A percentile compares a stretch with the other conserved stretches of the same genome.
These are phyloP conservation scores for Saccharomyces uvarum DNA, from an alignment of 1,139 yeast species.

Conservation along the genomic window DNA sequence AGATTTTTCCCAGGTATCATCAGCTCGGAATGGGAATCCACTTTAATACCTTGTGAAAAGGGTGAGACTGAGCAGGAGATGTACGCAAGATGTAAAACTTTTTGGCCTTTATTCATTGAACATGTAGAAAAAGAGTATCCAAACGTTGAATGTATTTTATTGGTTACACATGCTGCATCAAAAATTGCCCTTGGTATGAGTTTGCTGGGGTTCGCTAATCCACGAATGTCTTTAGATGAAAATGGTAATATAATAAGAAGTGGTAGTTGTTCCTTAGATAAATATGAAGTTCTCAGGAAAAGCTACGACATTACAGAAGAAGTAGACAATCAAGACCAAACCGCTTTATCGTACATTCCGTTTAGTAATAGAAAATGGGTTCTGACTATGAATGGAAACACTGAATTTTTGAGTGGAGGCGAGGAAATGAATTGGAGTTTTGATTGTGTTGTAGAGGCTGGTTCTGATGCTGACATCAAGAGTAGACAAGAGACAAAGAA, in stretches of 20 bases:
- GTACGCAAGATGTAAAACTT: constrained; percentile 44
- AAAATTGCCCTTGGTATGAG: constrained; percentile 73
- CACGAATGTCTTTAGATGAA: constrained; percentile 43
- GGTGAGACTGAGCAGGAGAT: constrained; percentile 67
- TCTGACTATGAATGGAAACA: constrained; percentile 55
- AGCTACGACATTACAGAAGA: constrained; percentile 31
- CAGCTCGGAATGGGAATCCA: constrained; percentile 40
- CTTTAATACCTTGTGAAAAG: constrained; percentile 46
- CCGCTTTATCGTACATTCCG: constrained; percentile 5
- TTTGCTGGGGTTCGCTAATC: constrained; percentile 43
- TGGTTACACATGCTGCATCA: constrained; percentile 80
- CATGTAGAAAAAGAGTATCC: constrained; percentile 48
- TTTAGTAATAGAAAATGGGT: constrained; percentile 40
- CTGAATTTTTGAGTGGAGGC: constrained; percentile 59
- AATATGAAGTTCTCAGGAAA: constrained; percentile 41
- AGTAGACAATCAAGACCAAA: constrained; percentile 1
- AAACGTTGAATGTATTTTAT: constrained; percentile 45
- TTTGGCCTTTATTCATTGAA: constrained; percentile 46
- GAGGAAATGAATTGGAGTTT: constrained; percentile 89
- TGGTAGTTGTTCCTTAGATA: constrained; percentile 54
- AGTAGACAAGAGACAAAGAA: constrained; percentile 31
- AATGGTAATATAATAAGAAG: constrained; percentile 44
- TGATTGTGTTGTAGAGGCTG: constrained; percentile 53
- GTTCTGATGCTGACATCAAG: constrained; percentile 61
- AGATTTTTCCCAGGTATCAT: constrained; percentile 46